Percentiles rank a stretch among this genome's conserved stretches.
Evolutionary conservation across 106 monocot genomes (phyloP).

Genomic region (Vanilla planifolia): DNA sequence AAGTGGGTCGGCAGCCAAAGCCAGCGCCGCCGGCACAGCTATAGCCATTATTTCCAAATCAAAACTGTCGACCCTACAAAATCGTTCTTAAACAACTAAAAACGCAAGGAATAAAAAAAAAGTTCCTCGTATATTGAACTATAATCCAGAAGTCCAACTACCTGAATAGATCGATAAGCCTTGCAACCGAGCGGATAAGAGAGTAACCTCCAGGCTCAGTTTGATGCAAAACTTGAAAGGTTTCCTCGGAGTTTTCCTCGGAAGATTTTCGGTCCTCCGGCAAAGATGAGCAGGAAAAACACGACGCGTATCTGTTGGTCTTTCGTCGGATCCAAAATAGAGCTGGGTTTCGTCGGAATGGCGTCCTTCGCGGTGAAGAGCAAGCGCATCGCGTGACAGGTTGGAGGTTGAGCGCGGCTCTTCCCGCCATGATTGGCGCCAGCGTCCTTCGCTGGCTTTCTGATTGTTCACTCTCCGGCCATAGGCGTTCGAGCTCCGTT

Average conservation of each 20-base stretch:
- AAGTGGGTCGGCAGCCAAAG: conserved; percentile 87
- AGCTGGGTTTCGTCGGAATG: background rate
- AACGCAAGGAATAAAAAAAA: background rate
- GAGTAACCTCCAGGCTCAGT: background rate
- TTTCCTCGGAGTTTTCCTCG: background rate
- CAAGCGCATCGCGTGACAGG: conserved; percentile 3
- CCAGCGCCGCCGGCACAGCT: conserved; percentile 71
- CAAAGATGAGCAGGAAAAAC: conserved; percentile 9
- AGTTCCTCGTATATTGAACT: background rate
- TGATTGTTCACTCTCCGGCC: too few relatives aligned
- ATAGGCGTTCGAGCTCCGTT: too few relatives aligned
- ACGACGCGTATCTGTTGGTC: background rate
- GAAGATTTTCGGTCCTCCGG: background rate
- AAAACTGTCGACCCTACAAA: conserved; percentile 33
- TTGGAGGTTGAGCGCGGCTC: conserved; percentile 8
- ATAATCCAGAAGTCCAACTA: background rate
- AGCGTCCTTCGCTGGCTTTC: too few relatives aligned
- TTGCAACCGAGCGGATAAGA: background rate
- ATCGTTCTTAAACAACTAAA: background rate
- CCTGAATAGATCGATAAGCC: conserved; percentile 20
- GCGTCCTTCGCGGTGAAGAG: background rate
- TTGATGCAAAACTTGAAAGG: background rate
- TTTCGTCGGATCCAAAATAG: background rate
- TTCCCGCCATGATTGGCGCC: conserved; percentile 25
- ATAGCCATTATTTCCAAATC: conserved; percentile 65